Evolutionary conservation across 352 stramenopile species (phyloP), one percentile per base, ranked within the genome.

Genomic region (Globisporangium nunn): DNA sequence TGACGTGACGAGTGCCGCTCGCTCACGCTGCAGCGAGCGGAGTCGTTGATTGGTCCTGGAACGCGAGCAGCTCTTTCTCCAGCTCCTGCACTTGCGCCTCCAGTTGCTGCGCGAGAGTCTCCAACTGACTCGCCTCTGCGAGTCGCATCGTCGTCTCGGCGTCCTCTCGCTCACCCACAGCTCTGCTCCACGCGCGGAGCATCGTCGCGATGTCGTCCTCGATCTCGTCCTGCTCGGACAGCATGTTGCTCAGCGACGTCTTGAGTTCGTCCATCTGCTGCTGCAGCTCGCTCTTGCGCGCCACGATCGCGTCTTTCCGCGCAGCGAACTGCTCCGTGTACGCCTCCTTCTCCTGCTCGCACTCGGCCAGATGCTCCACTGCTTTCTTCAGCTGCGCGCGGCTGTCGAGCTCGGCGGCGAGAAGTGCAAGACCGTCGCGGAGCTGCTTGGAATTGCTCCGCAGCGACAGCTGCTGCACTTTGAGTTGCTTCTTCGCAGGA

Each of bases 121-220:
- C 55, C 10, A 84, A 44, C 31, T 81, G 74, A 15, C 67, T 74
- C 45, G 68, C 73, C 10, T 75, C 75, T 11, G 76, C 74, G 2
- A 91, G 65, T 31, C 72, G 59, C 54, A 89, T 62, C 15, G 79
- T 91, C 66, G 83, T 89, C 59, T 89, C 75, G 0, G 81, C 81
- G 51, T 91, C 78, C 47, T 89, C 67, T n/a, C 70, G 67, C 47
- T 87, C 78, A 29, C 63, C 54, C 15, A 58, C 52, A 0, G 81
- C 75, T 2, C 56, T 50, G 8, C 70, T 64, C 75, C 76, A 89
- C 17, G 65, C 68, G 10, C 57, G 58, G 6, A 39, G 17, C 1
- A 91, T 55, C 10, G 50, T 56, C 15, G 59, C 58, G 39, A 65
- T 60, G 8, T 74, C 55, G 56, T 83, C 75, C 28, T 84, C 66